Base-by-base conservation (phyloP, 805 yeast species). In the Barnettozyma vustinii region DNA sequence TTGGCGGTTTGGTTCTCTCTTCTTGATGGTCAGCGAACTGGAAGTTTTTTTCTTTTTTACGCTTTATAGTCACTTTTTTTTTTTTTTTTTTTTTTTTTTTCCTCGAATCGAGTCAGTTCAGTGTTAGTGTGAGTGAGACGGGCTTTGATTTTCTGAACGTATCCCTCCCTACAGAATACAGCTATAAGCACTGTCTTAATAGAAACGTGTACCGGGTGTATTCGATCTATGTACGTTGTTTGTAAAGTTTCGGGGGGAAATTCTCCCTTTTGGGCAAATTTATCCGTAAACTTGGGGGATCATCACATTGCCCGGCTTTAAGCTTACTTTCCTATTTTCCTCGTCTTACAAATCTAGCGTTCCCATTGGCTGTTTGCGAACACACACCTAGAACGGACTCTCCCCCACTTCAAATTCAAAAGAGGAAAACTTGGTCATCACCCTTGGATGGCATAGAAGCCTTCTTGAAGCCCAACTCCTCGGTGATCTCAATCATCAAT, bases 371-470 rank as follows among this genome's bases (percentile, higher is more conserved):
- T 40, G 20, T 26, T 25, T 26, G n/a, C 21, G 21, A 15, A 21
- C 30, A 9, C 9, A 35, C 5, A 7, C 10, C 20, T 16, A 4
- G 4, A 23, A 18, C 27, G 15, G 27, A 19, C 12, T 9, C 6
- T 9, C n/a, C 19, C 18, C 9, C 35, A 15, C n/a, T n/a, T 6
- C 39, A 15, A 5, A 13, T 9, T 61, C 62, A 79, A 54, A 80
- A 80, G 55, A 81, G 75, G 58, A 79, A 80, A n/a, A 80, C 81
- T 61, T 77, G 80, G 55, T 76, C 80, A 40, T 70, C 70, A n/a
- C 77, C 74, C 40, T 67, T 64, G 8, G 78, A 72, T 49, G 71
- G 71, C 68, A 72, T 65, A 33, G 67, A 60, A 18, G 77, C 74
- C 56, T 69, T 67, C 18, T 56, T 58, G 65, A 88, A 86, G 1